Evolutionary conservation across 2,329 filamentous ascomycete genomes (phyloP).

Genomic region (Botrytis porri): DNA sequence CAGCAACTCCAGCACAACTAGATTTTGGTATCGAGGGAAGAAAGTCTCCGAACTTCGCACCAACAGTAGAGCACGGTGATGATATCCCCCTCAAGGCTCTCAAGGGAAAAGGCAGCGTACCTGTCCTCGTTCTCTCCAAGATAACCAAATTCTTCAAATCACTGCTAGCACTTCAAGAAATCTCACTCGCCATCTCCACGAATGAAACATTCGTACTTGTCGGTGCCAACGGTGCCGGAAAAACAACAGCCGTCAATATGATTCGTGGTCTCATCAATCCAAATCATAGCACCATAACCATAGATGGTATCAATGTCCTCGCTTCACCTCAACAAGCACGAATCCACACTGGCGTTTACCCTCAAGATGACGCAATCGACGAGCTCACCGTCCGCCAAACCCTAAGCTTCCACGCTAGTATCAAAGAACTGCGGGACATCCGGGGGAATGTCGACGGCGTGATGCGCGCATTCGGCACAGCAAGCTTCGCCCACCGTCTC

Average conservation of each 20-base stretch:
- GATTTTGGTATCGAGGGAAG: neutral
- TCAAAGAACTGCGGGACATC: conserved; percentile 37
- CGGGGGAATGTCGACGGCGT: conserved; percentile 35
- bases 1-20: neutral
- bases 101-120: neutral
- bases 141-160: neutral
- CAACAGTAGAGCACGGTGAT: neutral
- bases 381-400: conserved; percentile 38
- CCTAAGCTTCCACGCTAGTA: conserved; percentile 37
- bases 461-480: conserved; percentile 35
- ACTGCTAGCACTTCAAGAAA: conserved; percentile 53
- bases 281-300: conserved; percentile 55
- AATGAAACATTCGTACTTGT: conserved; percentile 63
- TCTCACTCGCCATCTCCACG: conserved; percentile 59
- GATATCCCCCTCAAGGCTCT: neutral
- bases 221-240: conserved; percentile 65
- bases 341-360: conserved; percentile 36
- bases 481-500: conserved; percentile 29
- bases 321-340: conserved; percentile 28
- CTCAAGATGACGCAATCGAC: conserved; percentile 40
- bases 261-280: conserved; percentile 62
- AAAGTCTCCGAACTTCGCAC: neutral
- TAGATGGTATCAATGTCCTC: conserved; percentile 56
- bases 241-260: conserved; percentile 63
- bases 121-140: neutral